Conservation (phyloP, 2,329 filamentous ascomycete genomes). For the Parastagonospora avenae region DNA sequence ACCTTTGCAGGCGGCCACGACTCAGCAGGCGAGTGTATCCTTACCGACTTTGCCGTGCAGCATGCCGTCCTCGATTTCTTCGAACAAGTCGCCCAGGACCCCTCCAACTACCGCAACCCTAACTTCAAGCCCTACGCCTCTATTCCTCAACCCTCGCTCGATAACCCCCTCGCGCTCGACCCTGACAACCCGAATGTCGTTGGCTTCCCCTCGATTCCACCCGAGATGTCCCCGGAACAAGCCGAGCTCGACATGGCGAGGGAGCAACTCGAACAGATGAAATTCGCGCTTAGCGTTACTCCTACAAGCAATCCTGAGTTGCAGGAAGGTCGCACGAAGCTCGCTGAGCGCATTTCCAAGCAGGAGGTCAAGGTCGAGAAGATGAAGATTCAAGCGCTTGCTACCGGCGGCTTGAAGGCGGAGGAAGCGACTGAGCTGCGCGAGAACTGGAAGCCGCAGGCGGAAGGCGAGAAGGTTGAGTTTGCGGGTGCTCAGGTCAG, state of each 20-base stretch:
- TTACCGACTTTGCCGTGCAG: conserved; percentile 58
- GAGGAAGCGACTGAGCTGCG: conserved; percentile 21
- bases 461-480: conserved; percentile 24
- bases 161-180: conserved; percentile 19
- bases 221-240: conserved; percentile 26
- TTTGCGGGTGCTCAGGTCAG: conserved; percentile 41
- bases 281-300: conserved; percentile 22
- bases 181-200: conserved; percentile 2
- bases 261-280: conserved; percentile 18
- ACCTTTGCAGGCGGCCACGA: conserved; percentile 70
- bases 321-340: conserved; percentile 16
- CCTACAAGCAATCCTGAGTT: conserved; percentile 20
- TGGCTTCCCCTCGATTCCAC: conserved; percentile 1
- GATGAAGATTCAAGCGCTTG: conserved; percentile 21
- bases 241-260: conserved; percentile 18
- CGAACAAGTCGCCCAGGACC: conserved; percentile 58
- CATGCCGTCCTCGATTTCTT: conserved; percentile 65
- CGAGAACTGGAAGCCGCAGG: conserved; percentile 22
- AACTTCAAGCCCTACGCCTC: conserved; percentile 16
- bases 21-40: conserved; percentile 64
- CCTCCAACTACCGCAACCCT: conserved; percentile 43
- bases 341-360: conserved; percentile 25
- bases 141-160: conserved; percentile 18
- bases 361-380: conserved; percentile 20
- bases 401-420: conserved; percentile 16